Base-by-base conservation (phyloP, 805 yeast genomes). In the Ogataea methanolica region DNA sequence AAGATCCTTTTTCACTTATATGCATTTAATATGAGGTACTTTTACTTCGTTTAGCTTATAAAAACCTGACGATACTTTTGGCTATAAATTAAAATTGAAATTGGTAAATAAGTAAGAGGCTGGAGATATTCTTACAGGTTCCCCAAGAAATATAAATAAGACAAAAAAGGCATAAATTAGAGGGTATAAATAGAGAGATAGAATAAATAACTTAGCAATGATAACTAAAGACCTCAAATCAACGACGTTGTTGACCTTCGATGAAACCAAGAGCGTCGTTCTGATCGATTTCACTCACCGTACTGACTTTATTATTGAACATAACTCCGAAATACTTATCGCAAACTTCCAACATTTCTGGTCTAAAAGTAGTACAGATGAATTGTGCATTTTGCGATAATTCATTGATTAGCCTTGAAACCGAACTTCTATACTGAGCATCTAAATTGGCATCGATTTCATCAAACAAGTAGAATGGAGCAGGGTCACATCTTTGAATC, bases 361-460 rank as follows among this genome's bases (percentile, higher is more conserved):
- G 88, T 57, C 97, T 75, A 73, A 94, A 94, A 0, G 99, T 94
- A 1, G 99, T 94, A 65, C 98, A 91, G 36, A 94, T 89, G 60
- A 92, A 94, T 66, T 94, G 99, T 14, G 95, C 96, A 46, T 75
- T 67, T 6, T 57, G 58, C 19, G 96, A 79, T 46, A 91, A 67
- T 34, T 78, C 74, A 54, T 79, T 74, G 46, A 94, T 82, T 72
- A 88, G 70, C 33, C 73, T 68, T 0, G 98, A 96, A 19, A 94
- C 96, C 0, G 96, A 80, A 0, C 87, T 78, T 58, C 99, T 78
- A 61, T 91, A 92, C 60, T 88, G 96, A 2, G 96, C 80, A 67
- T 94, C 99, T 52, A 94, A 73, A 57, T 92, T 94, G 5, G 98
- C 97, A 69, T 94, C 99, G 49, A 94, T 85, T 70, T 94, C 99